A percentile compares a stretch with the other conserved stretches of the same genome.
phyloP scores from a whole-genome alignment of 2,329 filamentous ascomycete species.

The Ceratocystis destructans region DNA sequence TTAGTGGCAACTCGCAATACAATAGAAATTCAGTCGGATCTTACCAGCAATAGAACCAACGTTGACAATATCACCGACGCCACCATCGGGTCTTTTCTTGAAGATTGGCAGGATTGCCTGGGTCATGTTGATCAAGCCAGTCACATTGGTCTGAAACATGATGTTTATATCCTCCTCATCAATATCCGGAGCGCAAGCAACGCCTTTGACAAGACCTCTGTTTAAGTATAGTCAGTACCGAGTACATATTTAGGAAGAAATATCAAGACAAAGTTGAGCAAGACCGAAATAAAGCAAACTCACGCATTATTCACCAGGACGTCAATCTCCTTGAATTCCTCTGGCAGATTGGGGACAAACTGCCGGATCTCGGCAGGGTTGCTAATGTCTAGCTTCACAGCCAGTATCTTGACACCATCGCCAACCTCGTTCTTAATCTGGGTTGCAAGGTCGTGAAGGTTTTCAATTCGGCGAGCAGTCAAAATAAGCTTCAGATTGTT shows the following conservation, averaged over 20 bases:
- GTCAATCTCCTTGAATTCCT: constrained; percentile 72
- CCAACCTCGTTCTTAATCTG: constrained; percentile 67
- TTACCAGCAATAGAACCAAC: constrained; percentile 71
- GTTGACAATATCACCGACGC: constrained; percentile 87
- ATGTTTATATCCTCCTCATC: constrained; percentile 63
- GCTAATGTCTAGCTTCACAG: constrained; percentile 78
- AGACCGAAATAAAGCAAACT: constrained; percentile 26
- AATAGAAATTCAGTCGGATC: neutral
- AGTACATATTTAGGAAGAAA: too few relatives aligned
- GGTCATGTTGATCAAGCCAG: constrained; percentile 90
- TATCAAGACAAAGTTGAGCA: too few relatives aligned
- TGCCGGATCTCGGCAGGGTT: constrained; percentile 56
- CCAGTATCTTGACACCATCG: constrained; percentile 64
- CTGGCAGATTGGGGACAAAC: constrained; percentile 61
- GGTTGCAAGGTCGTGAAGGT: constrained; percentile 58
- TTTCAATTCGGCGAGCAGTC: constrained; percentile 74
- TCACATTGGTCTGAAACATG: constrained; percentile 92
- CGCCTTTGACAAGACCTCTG: constrained; percentile 77
- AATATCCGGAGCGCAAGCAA: constrained; percentile 76
- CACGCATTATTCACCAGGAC: constrained; percentile 94
- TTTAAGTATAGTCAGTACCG: constrained; percentile 16
- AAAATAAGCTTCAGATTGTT: constrained; percentile 69
- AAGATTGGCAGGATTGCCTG: constrained; percentile 78
- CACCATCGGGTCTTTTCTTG: constrained; percentile 59
- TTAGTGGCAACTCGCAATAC: neutral